Conservation (phyloP, 768 basidiomycete species). For the Mycena haematopus region DNA sequence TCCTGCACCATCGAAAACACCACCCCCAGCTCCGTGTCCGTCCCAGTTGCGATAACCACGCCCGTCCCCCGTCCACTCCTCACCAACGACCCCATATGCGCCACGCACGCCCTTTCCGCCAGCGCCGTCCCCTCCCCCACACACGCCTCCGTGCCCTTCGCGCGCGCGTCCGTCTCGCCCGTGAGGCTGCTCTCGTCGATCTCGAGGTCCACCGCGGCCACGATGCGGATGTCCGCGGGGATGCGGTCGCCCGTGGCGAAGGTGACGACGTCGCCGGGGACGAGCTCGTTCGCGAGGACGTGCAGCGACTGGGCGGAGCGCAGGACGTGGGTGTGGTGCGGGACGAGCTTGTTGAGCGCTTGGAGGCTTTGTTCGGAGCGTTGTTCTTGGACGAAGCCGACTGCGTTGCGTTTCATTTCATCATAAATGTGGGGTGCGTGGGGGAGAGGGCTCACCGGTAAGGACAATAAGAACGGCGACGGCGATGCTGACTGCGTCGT, state of each 20-base stretch:
- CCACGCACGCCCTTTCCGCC: constrained; percentile 87
- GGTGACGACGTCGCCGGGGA: constrained; percentile 91
- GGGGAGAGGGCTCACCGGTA: constrained; percentile 65
- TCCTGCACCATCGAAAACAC: constrained; percentile 99
- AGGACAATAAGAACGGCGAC: constrained; percentile 92
- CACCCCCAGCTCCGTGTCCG: constrained; percentile 92
- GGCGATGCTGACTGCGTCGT: constrained; percentile 93
- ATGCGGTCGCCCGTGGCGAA: constrained; percentile 93
- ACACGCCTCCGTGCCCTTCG: constrained; percentile 69
- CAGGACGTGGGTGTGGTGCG: constrained; percentile 92
- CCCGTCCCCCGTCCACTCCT: constrained; percentile 87
- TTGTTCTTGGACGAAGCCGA: constrained; percentile 95
- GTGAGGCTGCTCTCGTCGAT: constrained; percentile 96
- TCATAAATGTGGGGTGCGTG: constrained; percentile 4
- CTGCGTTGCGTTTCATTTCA: constrained; percentile 49
- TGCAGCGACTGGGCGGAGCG: constrained; percentile 78
- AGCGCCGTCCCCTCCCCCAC: constrained; percentile 58
- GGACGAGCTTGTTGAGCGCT: constrained; percentile 95
- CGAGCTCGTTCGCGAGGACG: constrained; percentile 94
- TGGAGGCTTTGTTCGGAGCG: constrained; percentile 94
- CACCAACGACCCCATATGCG: constrained; percentile 96
- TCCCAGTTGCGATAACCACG: constrained; percentile 85
- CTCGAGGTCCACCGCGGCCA: constrained; percentile 84
- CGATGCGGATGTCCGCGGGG: constrained; percentile 89
- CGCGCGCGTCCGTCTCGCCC: constrained; percentile 87